Percentiles rank a stretch among this genome's conserved stretches.
phyloP scores from a whole-genome alignment of 176 grass and related monocot genomes.

The Alloteropsis semialata region DNA sequence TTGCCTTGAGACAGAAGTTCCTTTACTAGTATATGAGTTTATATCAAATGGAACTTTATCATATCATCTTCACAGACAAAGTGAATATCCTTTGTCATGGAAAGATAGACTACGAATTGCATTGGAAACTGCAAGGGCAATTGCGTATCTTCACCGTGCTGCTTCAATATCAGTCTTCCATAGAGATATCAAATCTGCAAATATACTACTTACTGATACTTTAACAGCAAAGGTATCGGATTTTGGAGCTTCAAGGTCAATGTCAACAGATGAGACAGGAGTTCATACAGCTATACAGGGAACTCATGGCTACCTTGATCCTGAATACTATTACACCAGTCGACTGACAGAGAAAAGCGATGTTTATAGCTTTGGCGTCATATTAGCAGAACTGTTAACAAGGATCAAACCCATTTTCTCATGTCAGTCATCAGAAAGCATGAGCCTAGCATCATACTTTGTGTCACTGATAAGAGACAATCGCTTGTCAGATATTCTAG shows the following conservation, averaged over 20 bases:
- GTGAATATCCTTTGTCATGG: constrained; percentile 24
- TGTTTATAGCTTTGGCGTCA: constrained; percentile 43
- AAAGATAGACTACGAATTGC: constrained; percentile 45
- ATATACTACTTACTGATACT: constrained; percentile 43
- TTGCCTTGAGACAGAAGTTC: constrained; percentile 45
- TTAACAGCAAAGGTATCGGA: constrained; percentile 37
- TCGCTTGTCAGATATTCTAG: constrained; percentile 29
- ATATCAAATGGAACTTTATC: constrained; percentile 46
- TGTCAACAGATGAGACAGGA: constrained; percentile 35
- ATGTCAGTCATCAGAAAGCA: not conserved
- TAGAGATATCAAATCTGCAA: constrained; percentile 53
- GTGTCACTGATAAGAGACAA: constrained; percentile 6
- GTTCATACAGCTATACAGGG: constrained; percentile 33
- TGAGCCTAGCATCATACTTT: constrained; percentile 32
- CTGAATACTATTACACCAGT: constrained; percentile 42
- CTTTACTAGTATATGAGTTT: constrained; percentile 52
- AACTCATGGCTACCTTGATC: constrained; percentile 47
- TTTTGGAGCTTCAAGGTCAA: constrained; percentile 52
- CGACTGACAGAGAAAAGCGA: constrained; percentile 44
- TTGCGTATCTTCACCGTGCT: constrained; percentile 38
- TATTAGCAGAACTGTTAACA: constrained; percentile 40
- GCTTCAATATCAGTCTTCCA: constrained; percentile 51
- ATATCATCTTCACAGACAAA: constrained; percentile 27
- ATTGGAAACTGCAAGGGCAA: constrained; percentile 38
- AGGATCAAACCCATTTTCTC: constrained; percentile 27